Evolutionary conservation across 805 yeast species (phyloP).

Genomic region (Zygotorulaspora chibaensis): DNA sequence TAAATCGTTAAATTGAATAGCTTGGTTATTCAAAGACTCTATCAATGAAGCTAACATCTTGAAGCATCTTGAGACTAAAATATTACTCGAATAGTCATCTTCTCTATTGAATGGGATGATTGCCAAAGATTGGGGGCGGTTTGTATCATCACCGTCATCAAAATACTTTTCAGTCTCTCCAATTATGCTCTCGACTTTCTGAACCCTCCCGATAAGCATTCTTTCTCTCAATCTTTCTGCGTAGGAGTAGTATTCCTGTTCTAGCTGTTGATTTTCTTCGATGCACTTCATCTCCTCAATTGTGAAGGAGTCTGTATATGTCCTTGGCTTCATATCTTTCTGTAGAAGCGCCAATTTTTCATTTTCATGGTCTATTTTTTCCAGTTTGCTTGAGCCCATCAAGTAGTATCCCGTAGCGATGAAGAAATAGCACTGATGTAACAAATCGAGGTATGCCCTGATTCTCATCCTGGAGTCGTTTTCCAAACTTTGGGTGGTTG

Average conservation of each 20-base stretch:
- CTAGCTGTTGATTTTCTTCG: slow-evolving; percentile 41
- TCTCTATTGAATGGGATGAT: slow-evolving; percentile 15
- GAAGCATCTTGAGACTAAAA: slow-evolving; percentile 21
- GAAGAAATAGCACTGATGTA: slow-evolving; percentile 76
- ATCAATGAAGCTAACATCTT: slow-evolving; percentile 17
- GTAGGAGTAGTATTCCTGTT: slow-evolving; percentile 48
- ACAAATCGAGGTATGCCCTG: slow-evolving; percentile 40
- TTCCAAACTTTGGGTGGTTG: slow-evolving; percentile 1
- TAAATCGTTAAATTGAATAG: slow-evolving; percentile 22
- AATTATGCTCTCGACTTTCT: slow-evolving; percentile 22
- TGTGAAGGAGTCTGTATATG: slow-evolving; percentile 21
- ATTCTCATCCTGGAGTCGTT: slow-evolving; percentile 10
- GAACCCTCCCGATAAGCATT: slow-evolving; percentile 41
- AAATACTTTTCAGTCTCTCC: slow-evolving; percentile 26
- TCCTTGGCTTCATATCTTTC: slow-evolving; percentile 13
- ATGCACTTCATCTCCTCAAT: slow-evolving; percentile 29
- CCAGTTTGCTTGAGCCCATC: slow-evolving; percentile 28
- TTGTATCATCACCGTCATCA: neutral
- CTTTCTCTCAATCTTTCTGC: slow-evolving; percentile 61
- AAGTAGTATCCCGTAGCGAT: slow-evolving; percentile 46
- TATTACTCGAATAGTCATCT: slow-evolving; percentile 23
- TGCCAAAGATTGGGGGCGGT: slow-evolving; percentile 8
- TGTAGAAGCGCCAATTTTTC: slow-evolving; percentile 18
- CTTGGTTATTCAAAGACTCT: slow-evolving; percentile 24
- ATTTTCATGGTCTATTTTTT: slow-evolving; percentile 28